These are phyloP conservation scores for Cystobasidium tubakii DNA, from an alignment of 768 basidiomycete genomes.

Conservation along the genomic window DNA sequence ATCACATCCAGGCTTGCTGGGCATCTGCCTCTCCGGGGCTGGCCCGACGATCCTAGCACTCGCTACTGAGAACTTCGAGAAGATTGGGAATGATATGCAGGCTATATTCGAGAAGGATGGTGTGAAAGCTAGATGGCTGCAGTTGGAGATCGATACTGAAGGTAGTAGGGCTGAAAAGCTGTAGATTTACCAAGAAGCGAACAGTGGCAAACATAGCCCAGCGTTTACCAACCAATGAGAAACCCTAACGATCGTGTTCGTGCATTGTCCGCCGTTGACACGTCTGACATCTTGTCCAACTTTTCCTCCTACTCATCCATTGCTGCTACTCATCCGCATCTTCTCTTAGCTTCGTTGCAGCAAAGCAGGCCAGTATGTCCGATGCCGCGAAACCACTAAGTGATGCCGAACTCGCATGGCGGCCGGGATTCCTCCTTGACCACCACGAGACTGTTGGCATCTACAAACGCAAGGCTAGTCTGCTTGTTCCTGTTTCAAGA, in stretches of 20 bases:
- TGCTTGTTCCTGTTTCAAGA: background rate
- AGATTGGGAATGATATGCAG: slow-evolving; percentile 52
- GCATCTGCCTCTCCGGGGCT: slow-evolving; percentile 95
- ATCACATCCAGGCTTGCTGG: slow-evolving; percentile 87
- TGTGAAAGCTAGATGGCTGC: slow-evolving; percentile 83
- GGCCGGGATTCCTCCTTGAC: background rate
- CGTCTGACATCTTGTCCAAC: background rate
- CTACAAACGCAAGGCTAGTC: background rate
- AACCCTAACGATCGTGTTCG: no score
- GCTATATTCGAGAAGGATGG: slow-evolving; percentile 54
- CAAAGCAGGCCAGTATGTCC: background rate
- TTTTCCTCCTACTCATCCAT: background rate
- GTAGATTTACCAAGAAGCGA: background rate
- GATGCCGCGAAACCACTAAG: background rate
- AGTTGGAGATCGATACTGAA: slow-evolving; percentile 61
- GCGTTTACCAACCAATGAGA: no score
- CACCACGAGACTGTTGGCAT: background rate
- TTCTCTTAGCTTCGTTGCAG: no score
- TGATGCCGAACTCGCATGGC: background rate
- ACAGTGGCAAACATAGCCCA: background rate
- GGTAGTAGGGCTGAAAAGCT: slow-evolving; percentile 49
- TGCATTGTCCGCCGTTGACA: no score
- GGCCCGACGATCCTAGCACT: slow-evolving; percentile 96
- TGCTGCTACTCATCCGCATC: no score
- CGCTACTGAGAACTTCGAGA: slow-evolving; percentile 74